Conservation (phyloP, 2,329 filamentous ascomycete species). For the Calonectria hawksworthii region DNA sequence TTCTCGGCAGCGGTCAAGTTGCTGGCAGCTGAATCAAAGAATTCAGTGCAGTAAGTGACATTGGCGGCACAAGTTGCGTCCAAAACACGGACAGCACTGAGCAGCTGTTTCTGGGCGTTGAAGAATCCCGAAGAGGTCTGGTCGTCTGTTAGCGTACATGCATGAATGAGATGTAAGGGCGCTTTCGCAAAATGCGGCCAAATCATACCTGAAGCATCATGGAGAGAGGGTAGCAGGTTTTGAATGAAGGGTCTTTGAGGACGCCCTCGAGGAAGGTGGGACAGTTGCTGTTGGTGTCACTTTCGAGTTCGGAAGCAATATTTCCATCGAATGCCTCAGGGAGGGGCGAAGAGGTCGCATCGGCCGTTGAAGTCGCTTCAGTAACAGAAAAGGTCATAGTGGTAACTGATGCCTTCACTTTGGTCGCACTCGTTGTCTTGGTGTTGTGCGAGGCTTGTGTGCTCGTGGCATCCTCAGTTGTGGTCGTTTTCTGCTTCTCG, state of each 20-base stretch:
- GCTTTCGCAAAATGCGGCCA: neutral
- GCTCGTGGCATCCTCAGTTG: constrained; percentile 21
- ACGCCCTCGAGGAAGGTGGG: constrained; percentile 78
- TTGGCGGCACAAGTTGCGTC: constrained; percentile 83
- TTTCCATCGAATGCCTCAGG: constrained; percentile 74
- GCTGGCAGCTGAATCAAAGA: constrained; percentile 75
- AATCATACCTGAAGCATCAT: constrained; percentile 80
- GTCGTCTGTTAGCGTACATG: constrained; percentile 18
- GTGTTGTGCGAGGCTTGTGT: constrained; percentile 24
- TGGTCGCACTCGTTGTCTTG: constrained; percentile 32
- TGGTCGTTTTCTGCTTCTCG: neutral
- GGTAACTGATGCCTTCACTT: constrained; percentile 18
- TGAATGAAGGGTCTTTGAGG: constrained; percentile 75
- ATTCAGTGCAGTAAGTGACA: constrained; percentile 72
- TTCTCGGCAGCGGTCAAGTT: constrained; percentile 73
- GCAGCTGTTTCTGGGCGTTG: constrained; percentile 77
- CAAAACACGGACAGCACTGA: constrained; percentile 81
- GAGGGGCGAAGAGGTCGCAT: constrained; percentile 64
- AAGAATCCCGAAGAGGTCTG: constrained; percentile 91
- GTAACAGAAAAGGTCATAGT: constrained; percentile 42
- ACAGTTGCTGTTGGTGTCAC: constrained; percentile 65
- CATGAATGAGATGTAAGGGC: neutral
- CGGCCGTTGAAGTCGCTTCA: constrained; percentile 37
- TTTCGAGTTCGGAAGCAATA: constrained; percentile 73
- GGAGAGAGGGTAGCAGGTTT: constrained; percentile 85